These are phyloP conservation scores for Nymphaea thermarum DNA, from an alignment of 164 flowering plant genomes.

Conservation along the genomic window DNA sequence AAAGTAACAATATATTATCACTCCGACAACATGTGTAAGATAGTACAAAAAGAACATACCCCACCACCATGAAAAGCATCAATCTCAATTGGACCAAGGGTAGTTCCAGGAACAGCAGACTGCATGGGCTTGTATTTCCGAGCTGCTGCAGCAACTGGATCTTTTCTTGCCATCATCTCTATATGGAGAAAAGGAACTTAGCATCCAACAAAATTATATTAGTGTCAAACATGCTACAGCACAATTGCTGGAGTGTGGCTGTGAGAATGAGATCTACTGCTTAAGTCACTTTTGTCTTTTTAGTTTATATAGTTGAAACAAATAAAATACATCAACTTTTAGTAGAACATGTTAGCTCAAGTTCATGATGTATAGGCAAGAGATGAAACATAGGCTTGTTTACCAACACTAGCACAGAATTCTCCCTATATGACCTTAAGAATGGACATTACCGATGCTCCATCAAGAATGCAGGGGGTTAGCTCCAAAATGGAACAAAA, in stretches of 20 bases:
- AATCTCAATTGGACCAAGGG: constrained; percentile 87
- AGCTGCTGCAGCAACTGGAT: constrained; percentile 89
- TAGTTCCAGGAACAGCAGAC: constrained; percentile 99
- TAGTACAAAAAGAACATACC: constrained; percentile 27
- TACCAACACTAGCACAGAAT: too few relatives aligned
- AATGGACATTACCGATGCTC: too few relatives aligned
- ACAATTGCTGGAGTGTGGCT: neutral
- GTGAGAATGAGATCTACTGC: too few relatives aligned
- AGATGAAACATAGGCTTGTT: too few relatives aligned
- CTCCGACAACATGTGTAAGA: neutral
- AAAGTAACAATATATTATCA: neutral
- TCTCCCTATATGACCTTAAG: too few relatives aligned
- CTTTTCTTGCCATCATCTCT: constrained; percentile 70
- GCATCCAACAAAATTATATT: neutral
- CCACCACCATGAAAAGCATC: constrained; percentile 88
- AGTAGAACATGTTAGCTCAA: too few relatives aligned
- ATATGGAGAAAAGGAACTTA: neutral
- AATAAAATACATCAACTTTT: neutral
- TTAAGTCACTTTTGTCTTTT: too few relatives aligned
- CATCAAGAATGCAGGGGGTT: too few relatives aligned
- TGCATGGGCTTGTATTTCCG: constrained; percentile 82
- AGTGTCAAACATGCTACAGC: neutral
- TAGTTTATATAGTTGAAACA: too few relatives aligned
- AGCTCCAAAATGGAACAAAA: too few relatives aligned
- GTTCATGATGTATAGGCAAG: too few relatives aligned